Percentiles rank a stretch among this genome's conserved stretches.
Evolutionary conservation across 2,329 filamentous ascomycete species (phyloP).

Genomic region (Trichophyton rubrum): DNA sequence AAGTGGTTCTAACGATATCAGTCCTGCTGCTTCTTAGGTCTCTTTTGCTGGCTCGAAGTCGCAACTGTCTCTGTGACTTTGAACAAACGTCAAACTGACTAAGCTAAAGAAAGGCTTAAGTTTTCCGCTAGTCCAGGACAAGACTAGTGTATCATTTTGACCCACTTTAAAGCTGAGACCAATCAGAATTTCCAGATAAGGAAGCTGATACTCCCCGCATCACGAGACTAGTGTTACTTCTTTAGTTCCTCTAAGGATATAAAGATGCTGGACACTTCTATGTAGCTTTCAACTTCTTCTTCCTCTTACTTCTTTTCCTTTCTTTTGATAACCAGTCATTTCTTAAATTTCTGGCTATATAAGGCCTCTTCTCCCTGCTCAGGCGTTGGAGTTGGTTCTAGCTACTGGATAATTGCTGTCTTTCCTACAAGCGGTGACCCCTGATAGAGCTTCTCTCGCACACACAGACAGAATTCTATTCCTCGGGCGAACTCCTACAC

Average conservation of each 20-base stretch:
- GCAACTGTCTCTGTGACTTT: background rate
- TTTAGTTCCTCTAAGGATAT: background rate
- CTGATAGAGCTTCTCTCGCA: background rate
- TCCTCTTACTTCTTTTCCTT: background rate
- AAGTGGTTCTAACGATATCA: background rate
- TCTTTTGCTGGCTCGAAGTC: background rate
- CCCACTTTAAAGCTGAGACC: background rate
- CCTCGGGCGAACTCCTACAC: background rate
- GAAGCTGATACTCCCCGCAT: constrained; percentile 1
- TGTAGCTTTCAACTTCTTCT: background rate
- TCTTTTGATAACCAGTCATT: background rate
- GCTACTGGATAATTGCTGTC: background rate
- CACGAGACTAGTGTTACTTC: constrained; percentile 1
- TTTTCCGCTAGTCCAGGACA: background rate
- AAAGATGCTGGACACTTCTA: background rate
- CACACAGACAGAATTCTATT: background rate
- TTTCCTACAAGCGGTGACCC: background rate
- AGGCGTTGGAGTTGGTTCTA: background rate
- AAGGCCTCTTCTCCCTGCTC: background rate
- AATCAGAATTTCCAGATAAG: background rate
- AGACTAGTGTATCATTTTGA: background rate
- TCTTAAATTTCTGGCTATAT: background rate
- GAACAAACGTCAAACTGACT: background rate
- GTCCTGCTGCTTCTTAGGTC: background rate
- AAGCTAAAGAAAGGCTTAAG: background rate